Conservation (phyloP, 202 grass and related monocot genomes). For the Zoysia matrella region DNA sequence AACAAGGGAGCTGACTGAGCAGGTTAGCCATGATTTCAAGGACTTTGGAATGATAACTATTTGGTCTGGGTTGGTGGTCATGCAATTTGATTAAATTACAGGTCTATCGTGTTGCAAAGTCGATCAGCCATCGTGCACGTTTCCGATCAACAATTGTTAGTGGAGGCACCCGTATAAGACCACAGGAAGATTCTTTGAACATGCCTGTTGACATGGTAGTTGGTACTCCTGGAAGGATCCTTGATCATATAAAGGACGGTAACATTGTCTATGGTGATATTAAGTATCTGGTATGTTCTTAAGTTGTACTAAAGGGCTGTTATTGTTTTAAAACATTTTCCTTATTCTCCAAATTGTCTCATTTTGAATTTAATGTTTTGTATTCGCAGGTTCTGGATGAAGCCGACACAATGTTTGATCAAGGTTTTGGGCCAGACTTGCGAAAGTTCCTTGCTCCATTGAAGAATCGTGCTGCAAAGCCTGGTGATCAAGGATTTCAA, state of each 20-base stretch:
- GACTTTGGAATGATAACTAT: not conserved
- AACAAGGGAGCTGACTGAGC: slow-evolving; percentile 92
- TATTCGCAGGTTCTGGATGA: slow-evolving; percentile 83
- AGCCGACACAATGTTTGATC: slow-evolving; percentile 99
- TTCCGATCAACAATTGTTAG: slow-evolving; percentile 94
- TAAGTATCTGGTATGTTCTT: slow-evolving; percentile 82
- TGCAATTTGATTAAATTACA: slow-evolving; percentile 35
- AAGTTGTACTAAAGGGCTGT: not conserved
- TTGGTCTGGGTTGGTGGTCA: slow-evolving; percentile 18
- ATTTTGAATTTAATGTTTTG: slow-evolving; percentile 37
- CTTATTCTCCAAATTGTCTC: not conserved
- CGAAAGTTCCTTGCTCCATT: slow-evolving; percentile 87
- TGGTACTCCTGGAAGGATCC: slow-evolving; percentile 89
- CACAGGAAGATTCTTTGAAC: slow-evolving; percentile 95
- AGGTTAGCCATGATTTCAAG: slow-evolving; percentile 54
- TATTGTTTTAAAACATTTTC: not conserved
- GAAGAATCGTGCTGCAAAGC: slow-evolving; percentile 78
- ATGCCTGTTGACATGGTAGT: slow-evolving; percentile 91
- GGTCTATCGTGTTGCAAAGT: slow-evolving; percentile 93
- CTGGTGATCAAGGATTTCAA: slow-evolving; percentile 88
- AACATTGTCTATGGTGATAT: slow-evolving; percentile 97
- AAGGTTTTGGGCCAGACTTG: slow-evolving; percentile 92
- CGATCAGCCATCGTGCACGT: slow-evolving; percentile 90
- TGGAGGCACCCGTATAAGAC: slow-evolving; percentile 80
- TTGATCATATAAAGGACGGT: slow-evolving; percentile 93